Evolutionary conservation across 2,329 filamentous ascomycete genomes (phyloP), one percentile per base, ranked within the genome.

Genomic region (Trichophyton verrucosum): DNA sequence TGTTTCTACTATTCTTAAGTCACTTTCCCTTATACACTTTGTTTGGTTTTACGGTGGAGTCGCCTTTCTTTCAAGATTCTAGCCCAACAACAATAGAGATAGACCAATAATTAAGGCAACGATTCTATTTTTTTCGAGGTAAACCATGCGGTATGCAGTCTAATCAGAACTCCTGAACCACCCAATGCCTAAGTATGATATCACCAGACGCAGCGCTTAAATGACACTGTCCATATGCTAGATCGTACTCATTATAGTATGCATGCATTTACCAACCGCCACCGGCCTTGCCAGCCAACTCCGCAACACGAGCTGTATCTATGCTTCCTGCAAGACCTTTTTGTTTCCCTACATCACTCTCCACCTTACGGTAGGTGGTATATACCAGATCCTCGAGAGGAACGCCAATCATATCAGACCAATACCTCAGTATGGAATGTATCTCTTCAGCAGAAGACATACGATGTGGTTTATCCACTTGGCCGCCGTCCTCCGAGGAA

Each of bases 321-420:
- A 73, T 78, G 69, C 72, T 81, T 60, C 68, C 70, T 3, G 40
- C 22, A 15, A 71, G 67, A 5, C 64, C 68, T 65, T 80, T 78
- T 65, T 82, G 80, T 76, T 94, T 95, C 58, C 94, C 94, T 49
- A 99, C 90, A 72, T 97, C 90, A 76, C 92, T 96, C 68, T 96
- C 86, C 22, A 99, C 92, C 74, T 91, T 86, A 64, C 94, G 85
- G 77, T 89, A 99, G 58, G 85, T 95, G 61, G 94, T 99, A 73
- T 87, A 89, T 61, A 85, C 83, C 69, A 99, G 77, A 71, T 81
- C 89, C 63, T 86, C 82, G 69, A 88, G 75, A 27, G 82, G 80
- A 65, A 95, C 84, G 59, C 82, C 83, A 60, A 89, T 91, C 63
- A 86, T 76, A 24, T 77, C 70, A 17, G 86, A 81, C 94, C 94